A percentile compares a stretch with the other conserved stretches of the same genome.
Conservation (phyloP, 1,284 basidiomycete genomes). For the Violaceomyces palustris region DNA sequence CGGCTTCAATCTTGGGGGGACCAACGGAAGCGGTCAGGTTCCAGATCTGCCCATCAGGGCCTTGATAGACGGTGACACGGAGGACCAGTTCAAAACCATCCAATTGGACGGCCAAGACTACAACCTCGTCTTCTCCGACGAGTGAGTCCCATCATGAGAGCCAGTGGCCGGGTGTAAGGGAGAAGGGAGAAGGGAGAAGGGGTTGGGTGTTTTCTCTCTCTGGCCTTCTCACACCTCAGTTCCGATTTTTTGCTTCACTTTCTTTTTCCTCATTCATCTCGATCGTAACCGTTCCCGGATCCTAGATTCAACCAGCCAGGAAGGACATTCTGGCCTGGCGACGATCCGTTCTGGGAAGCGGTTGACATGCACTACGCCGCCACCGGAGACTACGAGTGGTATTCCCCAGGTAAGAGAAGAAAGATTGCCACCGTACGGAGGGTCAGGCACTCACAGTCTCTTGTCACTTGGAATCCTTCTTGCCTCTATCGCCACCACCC, state of each 20-base stretch:
- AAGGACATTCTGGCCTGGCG: conserved; percentile 44
- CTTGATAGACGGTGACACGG: conserved; percentile 35
- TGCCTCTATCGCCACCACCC: conserved; percentile 16
- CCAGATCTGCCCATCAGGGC: conserved; percentile 29
- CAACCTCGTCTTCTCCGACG: conserved; percentile 45
- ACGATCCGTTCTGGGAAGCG: conserved; percentile 45
- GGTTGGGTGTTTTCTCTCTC: too few relatives aligned
- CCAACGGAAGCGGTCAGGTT: conserved; percentile 44
- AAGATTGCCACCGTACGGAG: not conserved
- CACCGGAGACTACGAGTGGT: conserved; percentile 38
- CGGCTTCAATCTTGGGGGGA: conserved; percentile 65
- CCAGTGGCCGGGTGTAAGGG: too few relatives aligned
- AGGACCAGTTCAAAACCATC: conserved; percentile 15
- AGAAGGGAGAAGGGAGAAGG: too few relatives aligned
- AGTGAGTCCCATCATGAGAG: too few relatives aligned
- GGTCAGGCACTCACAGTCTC: not conserved
- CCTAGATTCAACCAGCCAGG: conserved; percentile 40
- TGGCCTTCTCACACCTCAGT: too few relatives aligned
- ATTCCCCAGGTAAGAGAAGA: conserved; percentile 13
- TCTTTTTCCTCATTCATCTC: too few relatives aligned
- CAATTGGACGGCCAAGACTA: conserved; percentile 18
- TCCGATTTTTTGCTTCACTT: too few relatives aligned
- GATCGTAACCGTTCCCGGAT: too few relatives aligned
- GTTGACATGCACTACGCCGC: conserved; percentile 39
- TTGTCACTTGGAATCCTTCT: not conserved